These are phyloP conservation scores for Wallacemonas sp. DNA, from an alignment of 208 protist genomes.

Conservation along the genomic window DNA sequence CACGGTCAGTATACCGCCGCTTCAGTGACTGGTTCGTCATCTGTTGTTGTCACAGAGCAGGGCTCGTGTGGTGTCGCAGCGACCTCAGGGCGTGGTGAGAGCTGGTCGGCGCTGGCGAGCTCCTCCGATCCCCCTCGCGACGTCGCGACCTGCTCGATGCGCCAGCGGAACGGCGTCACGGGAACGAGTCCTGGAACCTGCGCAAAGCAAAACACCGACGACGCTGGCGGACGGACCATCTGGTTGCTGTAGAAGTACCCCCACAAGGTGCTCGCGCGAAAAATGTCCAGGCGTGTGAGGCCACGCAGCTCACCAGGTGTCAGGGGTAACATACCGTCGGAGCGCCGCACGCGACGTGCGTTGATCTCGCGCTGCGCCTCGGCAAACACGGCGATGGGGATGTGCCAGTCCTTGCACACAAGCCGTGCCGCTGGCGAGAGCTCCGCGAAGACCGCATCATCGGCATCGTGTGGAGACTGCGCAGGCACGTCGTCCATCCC, in stretches of 20 bases:
- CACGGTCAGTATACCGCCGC: no score
- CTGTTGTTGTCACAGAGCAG: not conserved
- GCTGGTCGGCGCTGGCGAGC: not conserved
- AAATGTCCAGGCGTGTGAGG: conserved; percentile 72
- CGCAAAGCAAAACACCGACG: conserved; percentile 44
- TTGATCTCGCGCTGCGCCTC: conserved; percentile 38
- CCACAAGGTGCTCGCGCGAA: conserved; percentile 78
- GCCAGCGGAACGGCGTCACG: not conserved
- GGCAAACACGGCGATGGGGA: conserved; percentile 41
- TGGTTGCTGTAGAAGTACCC: conserved; percentile 34
- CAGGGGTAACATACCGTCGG: conserved; percentile 26
- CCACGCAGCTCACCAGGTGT: conserved; percentile 64
- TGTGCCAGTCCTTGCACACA: conserved; percentile 54
- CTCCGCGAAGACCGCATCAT: not conserved
- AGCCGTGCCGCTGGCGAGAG: conserved; percentile 20
- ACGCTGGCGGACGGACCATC: conserved; percentile 20
- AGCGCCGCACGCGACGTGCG: conserved; percentile 19
- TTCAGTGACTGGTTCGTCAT: not conserved
- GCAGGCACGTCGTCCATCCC: conserved; percentile 9
- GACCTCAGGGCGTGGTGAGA: not conserved
- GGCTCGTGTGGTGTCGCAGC: not conserved
- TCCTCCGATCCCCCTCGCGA: not conserved
- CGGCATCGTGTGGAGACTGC: not conserved
- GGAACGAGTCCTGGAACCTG: not conserved
- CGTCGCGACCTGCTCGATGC: not conserved